Base-by-base conservation (phyloP, 495 filamentous ascomycete species). In the Aspergillus incahuasiensis region DNA sequence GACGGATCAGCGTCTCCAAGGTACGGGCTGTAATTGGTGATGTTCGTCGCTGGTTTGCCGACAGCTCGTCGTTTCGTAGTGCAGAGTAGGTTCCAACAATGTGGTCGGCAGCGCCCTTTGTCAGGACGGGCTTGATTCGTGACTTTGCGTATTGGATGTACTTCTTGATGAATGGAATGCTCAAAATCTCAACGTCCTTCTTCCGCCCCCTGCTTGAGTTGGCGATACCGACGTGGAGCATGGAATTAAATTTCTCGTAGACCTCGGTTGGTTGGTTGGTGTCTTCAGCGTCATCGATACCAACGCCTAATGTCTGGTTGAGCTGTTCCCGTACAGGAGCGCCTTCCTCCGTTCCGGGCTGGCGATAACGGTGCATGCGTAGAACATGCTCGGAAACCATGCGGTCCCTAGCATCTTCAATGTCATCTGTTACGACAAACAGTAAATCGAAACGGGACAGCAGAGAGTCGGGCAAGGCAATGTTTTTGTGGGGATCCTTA, bases 161-260 rank as follows among this genome's bases (percentile, higher is more conserved):
- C 73, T 99, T 99, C 79, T 97, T 97, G 73, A 99, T 91, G 75
- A 99, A 99, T 0, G 92, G 91, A 55, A 99, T 96, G 72, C 89
- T 94, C 53, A 97, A 78, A n/a, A 99, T 90, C 68, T 97, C 91
- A 34, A 86, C 80, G 56, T 87, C 86, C 71, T 90, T 88, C 64
- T 81, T 82, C 41, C 74, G 75, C 18, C 87, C 87, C 22, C 91
- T 86, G 24, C 81, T 80, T 9, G 84, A 86, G 32, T 89, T 72
- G 25, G 85, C 88, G 49, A 99, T 90, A 55, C 94, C 94, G 12
- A 90, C 88, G 66, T 99, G 94, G 20, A 99, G 80, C 89, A 97
- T 94, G 48, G 87, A 79, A 67, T 99, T 92, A 77, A 86, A 97
- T 69, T 97, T 97, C 67, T 97, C 95, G 66, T 88, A 97, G 13